These are phyloP conservation scores for Cardiosporidium cionae DNA, from an alignment of 169 alveolate genomes.

Conservation along the genomic window DNA sequence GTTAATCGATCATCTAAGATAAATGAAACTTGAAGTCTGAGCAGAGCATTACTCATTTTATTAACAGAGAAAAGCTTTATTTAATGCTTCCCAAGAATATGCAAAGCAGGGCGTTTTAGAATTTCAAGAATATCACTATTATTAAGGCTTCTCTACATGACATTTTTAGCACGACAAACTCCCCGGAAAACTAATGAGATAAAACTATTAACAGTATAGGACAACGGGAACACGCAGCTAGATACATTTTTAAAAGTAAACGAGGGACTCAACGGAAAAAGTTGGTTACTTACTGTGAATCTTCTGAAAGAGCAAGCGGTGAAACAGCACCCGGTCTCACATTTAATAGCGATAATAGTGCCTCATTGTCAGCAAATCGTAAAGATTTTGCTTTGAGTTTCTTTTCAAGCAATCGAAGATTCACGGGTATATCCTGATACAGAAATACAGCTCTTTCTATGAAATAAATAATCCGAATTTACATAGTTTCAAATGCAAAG, in stretches of 20 bases:
- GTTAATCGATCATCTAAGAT: slow-evolving; percentile 2
- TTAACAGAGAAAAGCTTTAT: neutral
- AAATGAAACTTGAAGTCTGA: slow-evolving; percentile 20
- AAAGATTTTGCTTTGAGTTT: slow-evolving; percentile 49
- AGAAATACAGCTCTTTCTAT: too few relatives aligned
- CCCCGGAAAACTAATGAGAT: slow-evolving; percentile 23
- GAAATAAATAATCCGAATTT: too few relatives aligned
- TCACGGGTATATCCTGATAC: slow-evolving; percentile 34
- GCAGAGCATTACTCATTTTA: neutral
- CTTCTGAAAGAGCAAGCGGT: slow-evolving; percentile 60
- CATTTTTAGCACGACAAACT: neutral
- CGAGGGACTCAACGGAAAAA: slow-evolving; percentile 26
- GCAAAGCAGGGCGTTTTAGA: neutral
- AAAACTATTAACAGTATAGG: slow-evolving; percentile 25
- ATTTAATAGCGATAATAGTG: slow-evolving; percentile 42
- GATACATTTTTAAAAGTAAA: slow-evolving; percentile 39
- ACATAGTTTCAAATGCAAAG: neutral
- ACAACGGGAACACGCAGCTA: slow-evolving; percentile 34
- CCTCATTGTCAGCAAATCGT: slow-evolving; percentile 59
- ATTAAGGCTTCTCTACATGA: neutral
- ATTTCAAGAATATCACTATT: neutral
- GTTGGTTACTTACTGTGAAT: slow-evolving; percentile 35
- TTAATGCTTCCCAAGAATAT: neutral
- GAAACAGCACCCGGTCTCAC: slow-evolving; percentile 55
- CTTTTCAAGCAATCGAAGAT: slow-evolving; percentile 45